Percentiles rank a stretch among this genome's conserved stretches.
phyloP scores from a whole-genome alignment of 768 basidiomycete species.

The Pulveroboletus sp. region DNA sequence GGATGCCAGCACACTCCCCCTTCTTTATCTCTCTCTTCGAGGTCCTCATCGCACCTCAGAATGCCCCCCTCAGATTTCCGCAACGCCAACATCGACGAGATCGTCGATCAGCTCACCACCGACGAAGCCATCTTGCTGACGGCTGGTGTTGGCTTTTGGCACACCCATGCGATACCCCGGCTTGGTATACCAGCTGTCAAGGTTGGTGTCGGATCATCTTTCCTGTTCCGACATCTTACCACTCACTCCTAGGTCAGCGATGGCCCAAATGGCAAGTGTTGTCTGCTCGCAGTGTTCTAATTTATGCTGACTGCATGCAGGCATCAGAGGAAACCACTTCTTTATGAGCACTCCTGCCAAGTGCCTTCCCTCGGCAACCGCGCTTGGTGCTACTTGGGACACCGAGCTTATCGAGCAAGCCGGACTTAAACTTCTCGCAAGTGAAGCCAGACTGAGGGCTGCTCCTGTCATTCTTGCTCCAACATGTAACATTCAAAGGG shows the following conservation, averaged over 20 bases:
- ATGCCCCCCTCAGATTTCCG: constrained; percentile 75
- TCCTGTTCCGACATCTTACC: constrained; percentile 15
- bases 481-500: constrained; percentile 83
- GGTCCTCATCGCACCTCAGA: not conserved
- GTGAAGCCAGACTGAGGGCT: constrained; percentile 68
- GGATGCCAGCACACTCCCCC: not conserved
- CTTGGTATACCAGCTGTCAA: constrained; percentile 73
- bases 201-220: constrained; percentile 23
- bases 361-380: constrained; percentile 72
- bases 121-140: constrained; percentile 74
- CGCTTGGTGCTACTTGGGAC: constrained; percentile 75
- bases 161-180: constrained; percentile 62
- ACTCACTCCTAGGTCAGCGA: constrained; percentile 57
- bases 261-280: constrained; percentile 66
- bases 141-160: constrained; percentile 78
- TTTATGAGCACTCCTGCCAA: constrained; percentile 82
- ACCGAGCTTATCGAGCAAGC: constrained; percentile 58
- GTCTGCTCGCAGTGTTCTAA: not conserved
- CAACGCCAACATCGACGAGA: constrained; percentile 54
- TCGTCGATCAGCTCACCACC: constrained; percentile 64
- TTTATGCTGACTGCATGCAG: constrained; percentile 20
- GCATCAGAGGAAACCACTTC: constrained; percentile 70
- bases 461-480: constrained; percentile 74
- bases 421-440: constrained; percentile 62
- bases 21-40: constrained; percentile 10